These are phyloP conservation scores for Colletotrichum horii DNA, from an alignment of 2,329 filamentous ascomycete genomes.

Conservation along the genomic window DNA sequence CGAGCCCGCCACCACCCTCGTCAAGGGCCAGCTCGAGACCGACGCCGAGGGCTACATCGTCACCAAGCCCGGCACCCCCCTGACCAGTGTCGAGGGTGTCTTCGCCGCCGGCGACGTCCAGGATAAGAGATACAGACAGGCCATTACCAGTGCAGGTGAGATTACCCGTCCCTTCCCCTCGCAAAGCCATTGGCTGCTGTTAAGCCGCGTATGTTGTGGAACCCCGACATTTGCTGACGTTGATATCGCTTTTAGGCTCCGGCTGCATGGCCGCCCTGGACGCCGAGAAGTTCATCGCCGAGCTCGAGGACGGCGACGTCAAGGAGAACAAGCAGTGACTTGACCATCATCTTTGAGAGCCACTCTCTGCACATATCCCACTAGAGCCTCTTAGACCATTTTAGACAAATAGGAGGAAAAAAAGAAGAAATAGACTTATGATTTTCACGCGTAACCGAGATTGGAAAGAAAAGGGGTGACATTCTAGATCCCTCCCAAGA, in stretches of 20 bases:
- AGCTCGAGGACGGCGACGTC: conserved; percentile 61
- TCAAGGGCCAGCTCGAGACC: conserved; percentile 88
- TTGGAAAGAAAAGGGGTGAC: background rate
- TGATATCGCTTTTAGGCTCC: conserved; percentile 62
- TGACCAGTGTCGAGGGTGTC: conserved; percentile 88
- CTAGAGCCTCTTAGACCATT: background rate
- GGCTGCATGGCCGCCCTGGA: conserved; percentile 96
- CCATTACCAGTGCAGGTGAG: conserved; percentile 94
- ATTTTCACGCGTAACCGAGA: background rate
- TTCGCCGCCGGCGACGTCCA: conserved; percentile 98
- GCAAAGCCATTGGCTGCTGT: background rate
- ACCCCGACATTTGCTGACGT: conserved; percentile 21
- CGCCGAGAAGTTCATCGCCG: conserved; percentile 90
- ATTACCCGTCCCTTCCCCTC: conserved; percentile 27
- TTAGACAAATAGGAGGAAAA: background rate
- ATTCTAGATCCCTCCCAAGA: background rate
- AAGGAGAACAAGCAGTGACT: conserved; percentile 24
- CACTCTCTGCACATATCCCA: background rate
- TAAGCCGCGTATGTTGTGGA: background rate
- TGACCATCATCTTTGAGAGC: conserved; percentile 17
- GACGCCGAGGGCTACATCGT: conserved; percentile 91
- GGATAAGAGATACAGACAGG: conserved; percentile 97
- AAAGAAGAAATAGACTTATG: conserved; percentile 11
- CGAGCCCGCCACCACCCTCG: conserved; percentile 87
- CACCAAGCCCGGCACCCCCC: conserved; percentile 86